Conservation (phyloP, 2,329 filamentous ascomycete genomes). For the Acephala macrosclerotiorum region DNA sequence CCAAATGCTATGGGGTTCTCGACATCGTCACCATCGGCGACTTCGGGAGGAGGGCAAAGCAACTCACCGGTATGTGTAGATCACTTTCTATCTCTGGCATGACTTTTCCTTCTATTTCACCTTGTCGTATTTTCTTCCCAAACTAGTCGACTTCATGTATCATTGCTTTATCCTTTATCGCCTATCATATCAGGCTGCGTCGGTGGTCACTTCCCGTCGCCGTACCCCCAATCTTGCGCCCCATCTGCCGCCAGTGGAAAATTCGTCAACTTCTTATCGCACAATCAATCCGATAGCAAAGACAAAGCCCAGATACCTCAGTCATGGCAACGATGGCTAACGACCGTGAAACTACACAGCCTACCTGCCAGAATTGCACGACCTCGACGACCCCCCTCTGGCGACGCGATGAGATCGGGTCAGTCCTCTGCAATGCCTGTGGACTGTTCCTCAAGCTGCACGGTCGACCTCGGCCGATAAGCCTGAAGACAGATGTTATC, state of each 20-base stretch:
- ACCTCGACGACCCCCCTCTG: constrained; percentile 96
- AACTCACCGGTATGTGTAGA: constrained; percentile 60
- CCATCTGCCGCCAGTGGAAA: constrained; percentile 13
- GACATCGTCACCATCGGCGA: constrained; percentile 70
- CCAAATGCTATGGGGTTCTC: constrained; percentile 58
- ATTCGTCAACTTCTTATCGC: constrained; percentile 26
- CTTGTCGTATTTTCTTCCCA: not conserved
- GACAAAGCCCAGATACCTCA: constrained; percentile 13
- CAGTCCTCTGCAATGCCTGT: constrained; percentile 98
- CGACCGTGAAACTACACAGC: constrained; percentile 70
- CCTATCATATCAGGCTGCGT: constrained; percentile 14
- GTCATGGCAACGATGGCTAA: constrained; percentile 60
- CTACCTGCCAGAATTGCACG: constrained; percentile 94
- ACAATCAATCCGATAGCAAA: constrained; percentile 27
- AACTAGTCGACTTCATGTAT: not conserved
- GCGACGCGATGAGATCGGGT: constrained; percentile 95
- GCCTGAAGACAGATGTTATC: constrained; percentile 98
- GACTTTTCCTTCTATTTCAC: constrained; percentile 18
- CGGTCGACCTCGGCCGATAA: constrained; percentile 90
- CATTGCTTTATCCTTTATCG: constrained; percentile 5
- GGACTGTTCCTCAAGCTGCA: constrained; percentile 97
- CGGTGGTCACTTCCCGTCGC: not conserved
- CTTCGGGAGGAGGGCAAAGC: constrained; percentile 66
- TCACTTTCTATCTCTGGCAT: not conserved
- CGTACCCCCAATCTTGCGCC: constrained; percentile 11